Evolutionary conservation across 148 eudicot genomes (phyloP), one percentile per base, ranked within the genome.

Genomic region (Simmondsia chinensis): DNA sequence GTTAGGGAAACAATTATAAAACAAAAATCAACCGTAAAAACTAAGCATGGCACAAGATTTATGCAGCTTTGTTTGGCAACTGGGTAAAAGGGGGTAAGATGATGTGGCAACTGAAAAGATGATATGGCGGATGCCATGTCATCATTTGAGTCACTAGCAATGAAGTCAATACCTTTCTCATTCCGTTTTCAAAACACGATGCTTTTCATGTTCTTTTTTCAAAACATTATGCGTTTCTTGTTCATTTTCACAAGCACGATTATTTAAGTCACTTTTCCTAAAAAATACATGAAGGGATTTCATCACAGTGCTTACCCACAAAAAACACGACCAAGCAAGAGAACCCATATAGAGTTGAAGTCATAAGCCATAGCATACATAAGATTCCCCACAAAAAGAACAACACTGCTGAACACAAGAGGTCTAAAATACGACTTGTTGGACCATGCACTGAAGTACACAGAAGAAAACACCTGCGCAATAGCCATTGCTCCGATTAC

Each of bases 341-440:
- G 72, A 14, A 71, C 20, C 43, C 61, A 55, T 52, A 71, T 61
- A 9, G 77, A 71, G 65, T 61, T 57, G 49, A 66, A 65, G 40
- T 71, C 77, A 50, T 61, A 66, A 60, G 77, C 77, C 50, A 71
- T 43, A 36, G 77, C 77, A 33, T 71, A 71, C 48, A 71, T 33
- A 34, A 53, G 45, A 30, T 71, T 71, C 38, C 77, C 77, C 21
- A 71, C 27, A 15, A 71, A 32, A 25, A 71, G 72, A 34, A 66
- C 69, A 23, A 71, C 28, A 39, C 72, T 66, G 62, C 77, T 71
- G 43, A 72, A 72, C 7, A 72, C 28, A 16, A 72, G 63, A 40
- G 73, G 78, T 39, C 36, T 67, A 56, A 72, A 58, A 54, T 67
- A 72, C 7, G 73, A 68, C 46, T 56, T 68, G 25, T 68, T 68